These are phyloP conservation scores for Litsea cubeba DNA, from an alignment of 164 flowering plant genomes.

Conservation along the genomic window DNA sequence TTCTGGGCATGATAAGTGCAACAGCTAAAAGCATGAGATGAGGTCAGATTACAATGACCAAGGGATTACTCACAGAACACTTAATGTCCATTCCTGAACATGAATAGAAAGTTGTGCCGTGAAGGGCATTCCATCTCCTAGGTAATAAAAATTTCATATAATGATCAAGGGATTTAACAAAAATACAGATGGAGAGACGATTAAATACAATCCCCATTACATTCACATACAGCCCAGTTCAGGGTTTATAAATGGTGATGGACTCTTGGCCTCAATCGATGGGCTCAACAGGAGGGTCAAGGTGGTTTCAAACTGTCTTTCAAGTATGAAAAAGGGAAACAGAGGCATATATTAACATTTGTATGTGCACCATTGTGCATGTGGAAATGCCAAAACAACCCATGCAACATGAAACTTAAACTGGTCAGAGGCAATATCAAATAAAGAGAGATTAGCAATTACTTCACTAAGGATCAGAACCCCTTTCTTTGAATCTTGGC, in stretches of 20 bases:
- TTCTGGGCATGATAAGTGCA: not conserved
- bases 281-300: too few species aligned
- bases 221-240: not conserved
- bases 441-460: constrained; percentile 12
- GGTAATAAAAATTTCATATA: too few species aligned
- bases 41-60: not conserved
- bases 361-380: not conserved
- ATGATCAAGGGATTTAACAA: not conserved
- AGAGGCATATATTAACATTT: not conserved
- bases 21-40: not conserved
- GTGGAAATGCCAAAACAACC: not conserved
- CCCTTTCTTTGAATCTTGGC: constrained; percentile 90
- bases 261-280: not conserved
- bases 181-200: not conserved
- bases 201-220: not conserved
- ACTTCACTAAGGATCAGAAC: constrained; percentile 99
- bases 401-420: not conserved
- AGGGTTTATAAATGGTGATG: not conserved
- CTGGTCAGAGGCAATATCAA: constrained; percentile 3
- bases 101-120: too few species aligned
- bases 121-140: too few species aligned
- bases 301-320: too few species aligned
- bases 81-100: too few species aligned
- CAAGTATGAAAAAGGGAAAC: too few species aligned
- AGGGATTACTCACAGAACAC: not conserved